Base-by-base conservation (phyloP, 2,329 filamentous ascomycete genomes). In the Delphinella strobiligena region DNA sequence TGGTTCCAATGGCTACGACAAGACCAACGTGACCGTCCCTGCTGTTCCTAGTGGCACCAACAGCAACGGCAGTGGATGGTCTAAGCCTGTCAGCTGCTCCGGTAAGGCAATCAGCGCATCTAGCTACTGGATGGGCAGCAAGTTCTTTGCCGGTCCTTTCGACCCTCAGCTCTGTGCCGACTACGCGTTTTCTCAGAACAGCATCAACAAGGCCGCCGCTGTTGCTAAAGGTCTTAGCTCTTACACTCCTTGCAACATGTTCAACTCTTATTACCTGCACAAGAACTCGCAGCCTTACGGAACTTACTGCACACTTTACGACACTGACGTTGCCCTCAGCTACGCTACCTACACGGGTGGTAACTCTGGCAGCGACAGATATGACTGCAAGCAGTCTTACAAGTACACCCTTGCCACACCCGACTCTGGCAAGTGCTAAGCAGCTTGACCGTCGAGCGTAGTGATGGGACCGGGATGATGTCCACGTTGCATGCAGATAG, bases 131-230 rank as follows among this genome's bases (percentile, higher is more conserved):
- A 45, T 56, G 32, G 51, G 54, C 38, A 39, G 44, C 38, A 46
- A 50, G 29, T 56, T 56, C 50, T 56, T 55, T 47, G 52, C 54
- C 1, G 54, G 54, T 12, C 51, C 52, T 10, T 58, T 46, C 52
- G 49, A 56, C 46, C 49, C 53, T 4, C 38, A 49, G 19, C 34
- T 51, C 43, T 58, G 54, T 49, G 43, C 42, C 27, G 38, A 48
- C 42, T 12, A n/a, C 15, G 11, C 11, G 5, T 8, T 32, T 10
- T 27, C 34, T 24, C 49, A 51, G 44, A 47, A 37, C 24, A 33
- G 18, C 10, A 34, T 39, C 31, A 53, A 53, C 43, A 46, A 48
- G 38, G 43, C 47, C 35, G 30, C 30, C 5, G 49, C 51, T 9
- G 38, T 46, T 38, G 10, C 11, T 9, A 42, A 44, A 24, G 47